Evolutionary conservation across 1,284 basidiomycete species (phyloP), one percentile per base, ranked within the genome.

Genomic region (Coniophora puteana): DNA sequence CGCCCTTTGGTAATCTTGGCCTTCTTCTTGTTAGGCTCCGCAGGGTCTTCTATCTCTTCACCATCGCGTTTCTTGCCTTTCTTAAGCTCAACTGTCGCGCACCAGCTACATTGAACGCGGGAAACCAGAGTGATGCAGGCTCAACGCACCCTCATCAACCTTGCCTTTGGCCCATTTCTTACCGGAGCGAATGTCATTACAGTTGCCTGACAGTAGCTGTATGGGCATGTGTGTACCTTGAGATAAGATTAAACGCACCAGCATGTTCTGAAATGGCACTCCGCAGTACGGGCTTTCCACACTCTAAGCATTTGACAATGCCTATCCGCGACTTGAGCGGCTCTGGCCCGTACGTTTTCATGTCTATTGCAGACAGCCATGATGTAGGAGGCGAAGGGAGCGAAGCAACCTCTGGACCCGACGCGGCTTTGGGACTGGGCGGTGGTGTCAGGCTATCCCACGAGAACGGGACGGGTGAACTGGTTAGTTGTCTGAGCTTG

Each of bases 341-440:
- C 44, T 81, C 72, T 4, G 80, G 72, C 25, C 89, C 90, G 61
- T 87, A 93, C 46, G 88, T 73, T 69, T 85, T 86, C 90, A 93
- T 93, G 57, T 92, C 88, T 46, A 76, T 77, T 7, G 86, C 86
- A 21, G 85, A 78, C 12, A 93, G 78, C 78, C 88, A 89, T 67
- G 80, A 74, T 17, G 87, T 86, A 1, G 89, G 89, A 0, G 89
- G 87, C 0, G 81, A 78, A 2, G 73, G 68, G 12, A 69, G 62
- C 0, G 71, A 67, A 4, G 68, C 55, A 3, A 67, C 51, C 13
- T 70, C 65, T 7, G 57, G 31, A 14, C 60, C 59, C 16, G 49
- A 50, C 21, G 28, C 43, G 1, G 51, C 51, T 17, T 13, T 47
- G 3, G 65, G 56, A 8, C 68, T 63, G 1, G 64, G 50, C 1